phyloP scores from a whole-genome alignment of 768 basidiomycete genomes.

The Russula olivacea region DNA sequence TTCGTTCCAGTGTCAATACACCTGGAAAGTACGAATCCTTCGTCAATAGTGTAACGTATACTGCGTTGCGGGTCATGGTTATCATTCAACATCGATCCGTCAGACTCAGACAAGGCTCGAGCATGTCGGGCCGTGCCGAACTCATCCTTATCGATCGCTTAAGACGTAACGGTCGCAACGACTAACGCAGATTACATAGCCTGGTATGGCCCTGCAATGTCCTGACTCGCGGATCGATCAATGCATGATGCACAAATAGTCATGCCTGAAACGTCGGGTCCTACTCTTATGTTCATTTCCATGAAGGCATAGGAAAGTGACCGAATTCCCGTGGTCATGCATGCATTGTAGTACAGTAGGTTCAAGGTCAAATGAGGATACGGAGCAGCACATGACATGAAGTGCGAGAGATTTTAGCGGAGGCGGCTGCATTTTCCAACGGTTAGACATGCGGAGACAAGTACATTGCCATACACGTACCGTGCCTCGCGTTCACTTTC shows the following conservation, averaged over 20 bases:
- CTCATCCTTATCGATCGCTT: too few relatives aligned
- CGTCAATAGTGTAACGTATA: constrained; percentile 78
- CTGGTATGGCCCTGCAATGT: neutral
- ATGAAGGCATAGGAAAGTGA: neutral
- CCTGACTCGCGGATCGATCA: neutral
- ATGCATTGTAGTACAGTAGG: constrained; percentile 25
- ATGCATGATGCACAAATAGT: neutral
- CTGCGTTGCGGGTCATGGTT: constrained; percentile 40
- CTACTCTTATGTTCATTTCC: neutral
- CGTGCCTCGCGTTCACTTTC: constrained; percentile 99
- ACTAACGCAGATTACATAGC: too few relatives aligned
- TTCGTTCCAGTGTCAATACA: constrained; percentile 48
- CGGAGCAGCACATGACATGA: constrained; percentile 5
- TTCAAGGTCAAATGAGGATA: constrained; percentile 20
- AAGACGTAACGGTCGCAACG: neutral
- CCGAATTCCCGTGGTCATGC: neutral
- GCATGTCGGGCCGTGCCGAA: neutral
- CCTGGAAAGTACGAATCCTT: constrained; percentile 53
- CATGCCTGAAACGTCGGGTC: neutral
- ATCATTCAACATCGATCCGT: neutral
- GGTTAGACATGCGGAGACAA: constrained; percentile 2
- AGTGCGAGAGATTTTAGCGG: constrained; percentile 26
- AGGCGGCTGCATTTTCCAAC: constrained; percentile 30
- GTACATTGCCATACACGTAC: constrained; percentile 45
- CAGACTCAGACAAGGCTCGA: too few relatives aligned